Conservation (phyloP, 495 filamentous ascomycete genomes). For the Paragyromitra xinjiangensis region DNA sequence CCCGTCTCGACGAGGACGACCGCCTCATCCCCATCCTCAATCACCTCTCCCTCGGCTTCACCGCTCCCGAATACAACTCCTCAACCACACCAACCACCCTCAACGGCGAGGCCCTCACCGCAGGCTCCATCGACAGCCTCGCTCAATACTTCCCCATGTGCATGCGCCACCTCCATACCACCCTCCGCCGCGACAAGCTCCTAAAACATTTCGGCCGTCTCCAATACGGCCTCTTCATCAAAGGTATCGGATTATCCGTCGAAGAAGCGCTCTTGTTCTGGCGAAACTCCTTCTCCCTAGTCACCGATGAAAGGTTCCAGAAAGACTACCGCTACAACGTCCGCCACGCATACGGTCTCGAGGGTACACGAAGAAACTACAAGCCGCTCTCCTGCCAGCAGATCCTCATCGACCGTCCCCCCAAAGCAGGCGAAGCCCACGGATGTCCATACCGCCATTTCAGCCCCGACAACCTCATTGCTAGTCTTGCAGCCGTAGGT, state of each 20-base stretch:
- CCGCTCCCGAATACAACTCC: conserved; percentile 85
- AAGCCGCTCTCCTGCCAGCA: conserved; percentile 92
- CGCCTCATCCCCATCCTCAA: conserved; percentile 91
- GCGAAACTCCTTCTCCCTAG: conserved; percentile 81
- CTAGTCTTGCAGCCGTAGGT: conserved; percentile 75
- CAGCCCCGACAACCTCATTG: conserved; percentile 80
- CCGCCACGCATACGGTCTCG: conserved; percentile 91
- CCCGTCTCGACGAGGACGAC: conserved; percentile 95
- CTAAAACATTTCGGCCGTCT: conserved; percentile 93
- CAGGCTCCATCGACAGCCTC: conserved; percentile 81
- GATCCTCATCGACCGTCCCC: conserved; percentile 84
- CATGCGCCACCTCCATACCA: conserved; percentile 88
- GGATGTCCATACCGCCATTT: conserved; percentile 97
- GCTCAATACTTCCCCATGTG: conserved; percentile 90
- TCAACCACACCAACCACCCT: conserved; percentile 63
- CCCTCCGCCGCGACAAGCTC: conserved; percentile 82
- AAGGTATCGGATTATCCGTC: conserved; percentile 89
- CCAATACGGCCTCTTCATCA: conserved; percentile 96
- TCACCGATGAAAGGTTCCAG: conserved; percentile 90
- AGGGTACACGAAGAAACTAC: conserved; percentile 87
- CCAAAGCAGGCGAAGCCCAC: conserved; percentile 83
- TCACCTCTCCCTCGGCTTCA: conserved; percentile 91
- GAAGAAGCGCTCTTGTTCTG: conserved; percentile 96
- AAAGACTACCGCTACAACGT: conserved; percentile 98
- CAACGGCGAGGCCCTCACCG: conserved; percentile 76